Base-by-base conservation (phyloP, 805 yeast species). In the Ogataea philodendri region DNA sequence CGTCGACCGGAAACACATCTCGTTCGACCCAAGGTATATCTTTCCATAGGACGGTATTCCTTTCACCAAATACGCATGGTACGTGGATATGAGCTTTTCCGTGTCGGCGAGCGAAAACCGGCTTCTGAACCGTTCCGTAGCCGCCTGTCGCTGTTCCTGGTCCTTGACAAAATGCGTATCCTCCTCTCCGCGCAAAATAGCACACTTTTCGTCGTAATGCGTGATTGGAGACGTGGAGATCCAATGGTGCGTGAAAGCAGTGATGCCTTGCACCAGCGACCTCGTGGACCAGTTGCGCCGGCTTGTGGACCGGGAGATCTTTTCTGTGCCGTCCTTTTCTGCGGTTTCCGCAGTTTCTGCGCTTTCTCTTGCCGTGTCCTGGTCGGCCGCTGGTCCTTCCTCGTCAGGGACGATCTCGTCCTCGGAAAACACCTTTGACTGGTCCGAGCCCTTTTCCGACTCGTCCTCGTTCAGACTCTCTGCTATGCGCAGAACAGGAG, bases 21-120 rank as follows among this genome's bases (percentile, higher is more conserved):
- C 75, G 19, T 68, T 69, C 13, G 71, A 65, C 0, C 95, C 85
- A 9, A 90, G 49, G 55, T 87, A 87, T 2, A 89, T 52, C 49
- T 85, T 84, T 1, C 97, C 97, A 59, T 85, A 88, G 1, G 79
- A 65, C 1, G 96, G 96, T 13, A 86, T 62, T 9, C 83, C 74
- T 45, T 84, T 72, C 45, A 76, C 80, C 11, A 87, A 52, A 59
- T 84, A 79, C 1, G 81, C 69, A 51, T 74, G 81, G 52, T 86
- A 90, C 1, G 86, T 70, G 0, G 95, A 78, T 0, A 81, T 58
- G 29, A 89, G 62, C 4, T 52, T 55, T 24, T 76, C 77, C 2
- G 63, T 52, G 0, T 66, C 68, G 5, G 72, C 67, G 8, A 89
- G 62, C 0, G 88, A 74, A 48, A 90, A 90, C 48, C 79, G 81